phyloP scores from a whole-genome alignment of 1,284 basidiomycete genomes.

The Ustilago crameri region DNA sequence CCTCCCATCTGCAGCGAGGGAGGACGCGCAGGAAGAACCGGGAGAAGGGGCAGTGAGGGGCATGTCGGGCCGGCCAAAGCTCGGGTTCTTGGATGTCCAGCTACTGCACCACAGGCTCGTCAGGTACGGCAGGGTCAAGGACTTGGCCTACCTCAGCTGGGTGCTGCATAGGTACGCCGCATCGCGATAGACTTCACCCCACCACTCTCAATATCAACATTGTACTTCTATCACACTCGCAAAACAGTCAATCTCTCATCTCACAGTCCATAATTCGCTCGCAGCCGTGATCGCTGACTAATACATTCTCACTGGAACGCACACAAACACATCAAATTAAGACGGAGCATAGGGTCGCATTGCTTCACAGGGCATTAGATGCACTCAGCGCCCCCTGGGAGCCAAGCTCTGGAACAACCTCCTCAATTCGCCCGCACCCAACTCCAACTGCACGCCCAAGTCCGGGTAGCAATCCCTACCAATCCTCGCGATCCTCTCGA shows the following conservation, averaged over 20 bases:
- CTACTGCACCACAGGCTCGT: slow-evolving; percentile 59
- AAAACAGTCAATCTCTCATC: neutral
- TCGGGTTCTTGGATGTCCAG: slow-evolving; percentile 54
- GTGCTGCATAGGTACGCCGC: slow-evolving; percentile 21
- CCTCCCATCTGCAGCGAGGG: neutral
- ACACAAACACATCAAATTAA: neutral
- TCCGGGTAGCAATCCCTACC: slow-evolving; percentile 51
- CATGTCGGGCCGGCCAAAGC: slow-evolving; percentile 12
- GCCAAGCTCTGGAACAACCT: slow-evolving; percentile 27
- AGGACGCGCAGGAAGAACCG: neutral
- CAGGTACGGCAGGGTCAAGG: slow-evolving; percentile 16
- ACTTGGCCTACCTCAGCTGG: slow-evolving; percentile 34
- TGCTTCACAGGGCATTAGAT: neutral
- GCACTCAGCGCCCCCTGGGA: slow-evolving; percentile 15
- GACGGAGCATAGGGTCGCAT: too few species aligned
- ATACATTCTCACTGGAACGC: neutral
- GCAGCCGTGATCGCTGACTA: neutral
- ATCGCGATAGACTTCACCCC: neutral
- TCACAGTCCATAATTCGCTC: too few species aligned
- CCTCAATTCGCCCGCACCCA: slow-evolving; percentile 31
- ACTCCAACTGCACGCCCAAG: slow-evolving; percentile 17
- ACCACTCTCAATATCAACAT: slow-evolving; percentile 1
- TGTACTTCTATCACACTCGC: too few species aligned
- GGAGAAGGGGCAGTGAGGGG: neutral
- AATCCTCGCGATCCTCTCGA: slow-evolving; percentile 37